These are phyloP conservation scores for Carallia brachiata DNA, from an alignment of 345 rosid genomes.

Conservation along the genomic window DNA sequence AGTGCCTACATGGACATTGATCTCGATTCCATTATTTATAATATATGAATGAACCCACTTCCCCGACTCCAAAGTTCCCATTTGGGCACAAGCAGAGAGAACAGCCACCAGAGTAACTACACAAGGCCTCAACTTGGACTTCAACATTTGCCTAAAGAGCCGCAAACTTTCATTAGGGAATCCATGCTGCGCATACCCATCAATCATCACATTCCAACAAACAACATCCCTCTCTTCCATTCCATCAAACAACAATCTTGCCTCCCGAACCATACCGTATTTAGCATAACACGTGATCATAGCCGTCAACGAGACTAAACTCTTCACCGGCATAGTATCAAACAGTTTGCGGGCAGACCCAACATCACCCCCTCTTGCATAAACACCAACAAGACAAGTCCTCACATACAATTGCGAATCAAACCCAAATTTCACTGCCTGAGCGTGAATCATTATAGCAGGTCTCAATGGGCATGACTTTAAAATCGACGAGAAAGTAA, in stretches of 20 bases:
- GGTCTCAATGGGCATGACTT: constrained; percentile 52
- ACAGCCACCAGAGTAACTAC: constrained; percentile 55
- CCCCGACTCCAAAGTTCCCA: constrained; percentile 70
- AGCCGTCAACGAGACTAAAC: constrained; percentile 58
- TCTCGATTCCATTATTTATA: constrained; percentile 30
- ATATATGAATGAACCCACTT: constrained; percentile 68
- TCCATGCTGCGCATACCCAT: constrained; percentile 57
- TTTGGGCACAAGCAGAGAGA: constrained; percentile 73
- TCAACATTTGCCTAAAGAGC: constrained; percentile 52
- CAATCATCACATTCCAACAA: constrained; percentile 81
- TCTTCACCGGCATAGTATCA: constrained; percentile 57
- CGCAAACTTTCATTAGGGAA: constrained; percentile 43
- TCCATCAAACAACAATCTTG: constrained; percentile 53
- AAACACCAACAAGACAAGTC: constrained; percentile 64
- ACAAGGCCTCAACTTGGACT: constrained; percentile 42
- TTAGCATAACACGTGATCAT: constrained; percentile 76
- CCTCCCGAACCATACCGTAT: constrained; percentile 47
- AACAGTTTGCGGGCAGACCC: constrained; percentile 59
- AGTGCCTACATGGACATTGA: constrained; percentile 41
- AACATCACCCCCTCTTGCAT: constrained; percentile 59
- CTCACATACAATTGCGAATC: constrained; percentile 60
- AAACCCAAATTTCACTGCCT: constrained; percentile 56
- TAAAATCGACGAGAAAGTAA: constrained; percentile 67
- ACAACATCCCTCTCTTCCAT: constrained; percentile 51
- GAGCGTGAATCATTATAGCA: constrained; percentile 48